Conservation (phyloP, 176 grass and related monocot genomes). For the Paspalum notatum region DNA sequence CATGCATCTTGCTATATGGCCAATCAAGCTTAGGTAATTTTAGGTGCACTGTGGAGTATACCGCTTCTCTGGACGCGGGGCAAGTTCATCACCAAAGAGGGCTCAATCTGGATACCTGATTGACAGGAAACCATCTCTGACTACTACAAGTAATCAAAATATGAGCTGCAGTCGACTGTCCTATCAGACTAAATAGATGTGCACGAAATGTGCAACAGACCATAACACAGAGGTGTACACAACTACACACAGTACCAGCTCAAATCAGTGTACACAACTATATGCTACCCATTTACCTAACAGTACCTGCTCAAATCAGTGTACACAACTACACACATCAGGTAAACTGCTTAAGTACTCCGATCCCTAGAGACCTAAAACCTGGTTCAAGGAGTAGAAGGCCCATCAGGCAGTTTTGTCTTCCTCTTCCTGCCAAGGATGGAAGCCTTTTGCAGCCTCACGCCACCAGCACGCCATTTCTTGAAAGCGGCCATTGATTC, state of each 20-base stretch:
- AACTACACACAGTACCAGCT: background rate
- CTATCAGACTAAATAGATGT: too few relatives aligned
- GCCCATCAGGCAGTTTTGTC: conserved; percentile 44
- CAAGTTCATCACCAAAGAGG: too few relatives aligned
- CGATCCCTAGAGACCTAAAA: background rate
- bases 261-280: conserved; percentile 15
- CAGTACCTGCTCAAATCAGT: background rate
- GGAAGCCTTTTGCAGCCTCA: conserved; percentile 70
- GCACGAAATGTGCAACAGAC: too few relatives aligned
- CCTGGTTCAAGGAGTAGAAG: conserved; percentile 37
- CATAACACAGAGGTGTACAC: background rate
- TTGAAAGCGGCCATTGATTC: conserved; percentile 75
- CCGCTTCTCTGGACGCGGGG: too few relatives aligned
- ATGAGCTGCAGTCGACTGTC: too few relatives aligned
- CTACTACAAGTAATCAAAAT: too few relatives aligned
- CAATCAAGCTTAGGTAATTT: too few relatives aligned
- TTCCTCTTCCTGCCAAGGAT: conserved; percentile 87
- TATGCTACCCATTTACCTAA: background rate
- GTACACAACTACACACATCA: conserved; percentile 2
- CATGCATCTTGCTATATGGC: too few relatives aligned
- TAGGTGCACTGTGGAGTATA: too few relatives aligned
- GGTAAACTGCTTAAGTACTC: background rate
- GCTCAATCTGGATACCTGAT: too few relatives aligned
- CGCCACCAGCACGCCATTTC: conserved; percentile 70
- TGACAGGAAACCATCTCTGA: too few relatives aligned